A percentile compares a stretch with the other conserved stretches of the same genome.
phyloP scores from a whole-genome alignment of 2,329 filamentous ascomycete genomes.

The Metarhizium humberi region DNA sequence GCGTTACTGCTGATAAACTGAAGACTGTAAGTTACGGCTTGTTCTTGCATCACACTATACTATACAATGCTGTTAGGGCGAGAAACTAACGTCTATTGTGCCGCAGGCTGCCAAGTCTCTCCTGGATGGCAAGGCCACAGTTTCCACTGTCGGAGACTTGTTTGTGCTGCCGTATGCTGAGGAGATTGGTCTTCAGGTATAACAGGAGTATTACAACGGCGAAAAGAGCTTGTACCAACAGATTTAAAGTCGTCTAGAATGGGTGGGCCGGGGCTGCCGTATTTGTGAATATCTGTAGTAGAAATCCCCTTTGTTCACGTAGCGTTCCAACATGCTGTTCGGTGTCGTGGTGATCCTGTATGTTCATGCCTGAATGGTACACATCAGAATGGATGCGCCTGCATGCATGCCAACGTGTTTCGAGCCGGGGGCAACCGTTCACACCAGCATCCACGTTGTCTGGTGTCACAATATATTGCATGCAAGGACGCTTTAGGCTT shows the following conservation, averaged over 20 bases:
- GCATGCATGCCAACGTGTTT: not conserved
- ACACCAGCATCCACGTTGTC: not conserved
- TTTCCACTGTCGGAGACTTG: conserved; percentile 85
- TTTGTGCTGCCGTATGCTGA: conserved; percentile 85
- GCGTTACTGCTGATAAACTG: conserved; percentile 74
- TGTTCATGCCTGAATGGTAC: not conserved
- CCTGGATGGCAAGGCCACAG: conserved; percentile 78
- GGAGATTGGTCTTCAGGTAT: conserved; percentile 91
- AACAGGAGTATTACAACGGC: conserved; percentile 35
- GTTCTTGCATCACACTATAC: not conserved
- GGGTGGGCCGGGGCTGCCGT: conserved; percentile 20
- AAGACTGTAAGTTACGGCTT: conserved; percentile 59
- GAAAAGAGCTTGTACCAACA: conserved; percentile 32
- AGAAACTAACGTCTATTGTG: conserved; percentile 11
- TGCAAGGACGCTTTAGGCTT: not conserved
- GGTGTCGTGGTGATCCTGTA: not conserved
- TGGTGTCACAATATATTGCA: not conserved
- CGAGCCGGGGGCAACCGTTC: not conserved
- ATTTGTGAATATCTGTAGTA: conserved; percentile 38
- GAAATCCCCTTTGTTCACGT: conserved; percentile 26
- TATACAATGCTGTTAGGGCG: not conserved
- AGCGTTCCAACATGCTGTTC: conserved; percentile 2
- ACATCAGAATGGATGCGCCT: not conserved
- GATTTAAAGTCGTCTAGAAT: conserved; percentile 27
- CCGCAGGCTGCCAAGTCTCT: conserved; percentile 76